These are phyloP conservation scores for Cordyceps tenuipes DNA, from an alignment of 2,329 filamentous ascomycete genomes.

Conservation along the genomic window DNA sequence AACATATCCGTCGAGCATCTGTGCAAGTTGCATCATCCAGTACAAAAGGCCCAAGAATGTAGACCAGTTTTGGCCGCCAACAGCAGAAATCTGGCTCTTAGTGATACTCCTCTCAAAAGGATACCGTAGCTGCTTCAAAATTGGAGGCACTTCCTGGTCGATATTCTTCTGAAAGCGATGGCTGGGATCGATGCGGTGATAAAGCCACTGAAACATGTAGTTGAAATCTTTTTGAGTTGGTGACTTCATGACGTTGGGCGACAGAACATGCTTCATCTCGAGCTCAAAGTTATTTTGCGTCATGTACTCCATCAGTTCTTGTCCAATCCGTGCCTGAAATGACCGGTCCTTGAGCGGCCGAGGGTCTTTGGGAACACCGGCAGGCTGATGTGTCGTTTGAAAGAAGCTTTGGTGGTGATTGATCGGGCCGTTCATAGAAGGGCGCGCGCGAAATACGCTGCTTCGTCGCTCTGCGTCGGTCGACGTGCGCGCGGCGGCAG, in stretches of 20 bases:
- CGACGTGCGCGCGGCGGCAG: constrained; percentile 42
- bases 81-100: constrained; percentile 89
- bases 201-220: constrained; percentile 95
- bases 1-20: constrained; percentile 83
- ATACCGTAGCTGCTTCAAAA: constrained; percentile 89
- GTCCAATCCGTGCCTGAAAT: constrained; percentile 74
- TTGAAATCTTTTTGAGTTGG: constrained; percentile 98
- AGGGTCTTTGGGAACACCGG: constrained; percentile 78
- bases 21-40: constrained; percentile 98
- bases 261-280: constrained; percentile 93
- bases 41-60: constrained; percentile 89
- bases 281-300: constrained; percentile 92
- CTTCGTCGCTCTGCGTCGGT: constrained; percentile 59
- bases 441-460: constrained; percentile 69
- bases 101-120: constrained; percentile 93
- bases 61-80: constrained; percentile 94
- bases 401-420: constrained; percentile 87
- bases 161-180: constrained; percentile 92
- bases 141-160: constrained; percentile 86
- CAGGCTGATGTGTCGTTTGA: constrained; percentile 71
- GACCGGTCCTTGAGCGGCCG: constrained; percentile 73
- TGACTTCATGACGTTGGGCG: constrained; percentile 81
- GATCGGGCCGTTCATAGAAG: constrained; percentile 58
- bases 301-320: constrained; percentile 87
- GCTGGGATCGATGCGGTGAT: constrained; percentile 88